These are phyloP conservation scores for Periconia sp. DNA, from an alignment of 2,329 filamentous ascomycete genomes.

Conservation along the genomic window DNA sequence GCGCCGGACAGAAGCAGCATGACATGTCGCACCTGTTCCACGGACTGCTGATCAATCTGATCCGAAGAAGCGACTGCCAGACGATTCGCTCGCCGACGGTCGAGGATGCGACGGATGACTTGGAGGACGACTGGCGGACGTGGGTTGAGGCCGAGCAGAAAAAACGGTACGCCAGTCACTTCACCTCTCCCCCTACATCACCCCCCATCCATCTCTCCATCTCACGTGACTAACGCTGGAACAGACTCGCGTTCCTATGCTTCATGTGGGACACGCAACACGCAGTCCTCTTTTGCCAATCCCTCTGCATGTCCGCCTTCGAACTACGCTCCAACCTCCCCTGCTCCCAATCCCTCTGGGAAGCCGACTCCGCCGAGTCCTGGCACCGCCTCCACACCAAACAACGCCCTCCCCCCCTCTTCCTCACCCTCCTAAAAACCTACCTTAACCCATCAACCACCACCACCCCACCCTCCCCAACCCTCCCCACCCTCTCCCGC, in stretches of 20 bases:
- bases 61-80: slow-evolving; percentile 56
- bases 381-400: slow-evolving; percentile 51
- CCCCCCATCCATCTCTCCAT: too few relatives aligned
- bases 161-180: slow-evolving; percentile 56
- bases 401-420: slow-evolving; percentile 45
- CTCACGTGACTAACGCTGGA: not conserved
- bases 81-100: slow-evolving; percentile 44
- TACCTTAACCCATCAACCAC: slow-evolving; percentile 53
- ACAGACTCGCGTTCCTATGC: slow-evolving; percentile 58
- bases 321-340: slow-evolving; percentile 61
- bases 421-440: slow-evolving; percentile 57
- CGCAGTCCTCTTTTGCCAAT: slow-evolving; percentile 66
- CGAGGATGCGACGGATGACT: slow-evolving; percentile 40
- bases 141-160: slow-evolving; percentile 61
- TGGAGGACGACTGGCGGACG: slow-evolving; percentile 54
- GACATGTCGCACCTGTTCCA: slow-evolving; percentile 65
- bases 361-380: slow-evolving; percentile 55
- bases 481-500: slow-evolving; percentile 57
- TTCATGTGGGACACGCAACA: slow-evolving; percentile 70
- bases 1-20: slow-evolving; percentile 64
- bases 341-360: slow-evolving; percentile 59
- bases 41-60: slow-evolving; percentile 57
- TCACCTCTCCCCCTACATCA: too few relatives aligned
- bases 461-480: slow-evolving; percentile 23
- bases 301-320: slow-evolving; percentile 66